Evolutionary conservation across 352 stramenopile species (phyloP), one percentile per base, ranked within the genome.

Genomic region (Phytophthora quininea): DNA sequence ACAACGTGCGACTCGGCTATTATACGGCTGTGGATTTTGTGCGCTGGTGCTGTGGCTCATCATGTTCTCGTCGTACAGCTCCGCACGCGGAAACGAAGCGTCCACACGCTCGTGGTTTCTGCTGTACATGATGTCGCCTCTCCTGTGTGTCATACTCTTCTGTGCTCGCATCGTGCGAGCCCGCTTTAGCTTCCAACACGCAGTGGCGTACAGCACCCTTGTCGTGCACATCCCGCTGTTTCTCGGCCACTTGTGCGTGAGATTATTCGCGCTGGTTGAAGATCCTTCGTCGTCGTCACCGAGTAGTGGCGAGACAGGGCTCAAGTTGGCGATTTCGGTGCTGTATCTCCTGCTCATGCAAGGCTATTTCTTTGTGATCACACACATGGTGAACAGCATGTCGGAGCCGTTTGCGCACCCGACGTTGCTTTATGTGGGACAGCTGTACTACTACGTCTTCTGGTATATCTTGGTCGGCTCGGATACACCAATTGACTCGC

Each of bases 371-470:
- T 92, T 91, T 43, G 78, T 92, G 29, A 88, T 96, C 62, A 93
- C 86, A 27, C 68, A 88, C 47, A 79, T 92, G 40, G 85, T 96
- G 38, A 92, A 92, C 68, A 77, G 76, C 58, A 91, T 96, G 83
- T 81, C 83, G 30, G 85, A 93, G 70, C 86, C 86, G 30, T 96
- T 91, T 58, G 68, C 85, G 4, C 84, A 96, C 47, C 88, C 88
- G 32, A 93, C 86, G 59, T 62, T 96, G 51, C 61, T 96, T n/a
- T 96, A 95, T 69, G 69, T 92, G 3, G 85, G 83, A 2, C 88
- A 96, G 64, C 71, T 96, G 4, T 96, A 96, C 55, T 96, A 93
- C 63, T 96, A 96, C 58, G 69, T 92, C 9, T 96, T 93, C 63
- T 96, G 88, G 88, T 96, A 96, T 71, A 88, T 94, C 52, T 66